Evolutionary conservation across 768 basidiomycete species (phyloP), one percentile per base, ranked within the genome.

Genomic region (Gautieria morchelliformis): DNA sequence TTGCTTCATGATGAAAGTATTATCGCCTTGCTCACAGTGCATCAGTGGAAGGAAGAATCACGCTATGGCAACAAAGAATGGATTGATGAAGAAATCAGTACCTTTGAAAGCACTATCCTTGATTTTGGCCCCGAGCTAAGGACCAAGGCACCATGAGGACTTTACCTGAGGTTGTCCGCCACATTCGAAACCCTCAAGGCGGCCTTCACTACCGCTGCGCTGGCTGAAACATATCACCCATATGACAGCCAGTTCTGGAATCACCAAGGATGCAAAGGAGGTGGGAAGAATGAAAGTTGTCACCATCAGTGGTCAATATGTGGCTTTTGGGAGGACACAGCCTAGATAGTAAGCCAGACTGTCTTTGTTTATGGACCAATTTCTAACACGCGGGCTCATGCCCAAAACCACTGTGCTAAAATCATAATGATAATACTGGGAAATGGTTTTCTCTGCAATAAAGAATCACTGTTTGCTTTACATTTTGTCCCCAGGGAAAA

Each of bases 391-490:
- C 15, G 78, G 96, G 32, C 78, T 98, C n/a, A 83, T 97, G 2
- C 95, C 95, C 1, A 94, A 97, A 70, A 82, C 86, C 0, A 90
- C 86, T 0, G 74, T 86, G 41, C 74, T 78, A n/a, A n/a, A n/a
- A n/a, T n/a, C n/a, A n/a, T n/a, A n/a, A n/a, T n/a, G n/a, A n/a
- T n/a, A n/a, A n/a, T n/a, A n/a, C n/a, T n/a, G n/a, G n/a, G n/a
- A n/a, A n/a, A n/a, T n/a, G n/a, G n/a, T n/a, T n/a, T n/a, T n/a
- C n/a, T n/a, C n/a, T n/a, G n/a, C n/a, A n/a, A n/a, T n/a, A n/a
- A n/a, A n/a, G n/a, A n/a, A n/a, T n/a, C n/a, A n/a, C n/a, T n/a
- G n/a, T n/a, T n/a, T n/a, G n/a, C n/a, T n/a, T n/a, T n/a, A n/a
- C n/a, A n/a, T n/a, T n/a, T n/a, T n/a, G n/a, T n/a, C n/a, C n/a